phyloP scores from a whole-genome alignment of 1,139 yeast species.

The Taphrina communis region DNA sequence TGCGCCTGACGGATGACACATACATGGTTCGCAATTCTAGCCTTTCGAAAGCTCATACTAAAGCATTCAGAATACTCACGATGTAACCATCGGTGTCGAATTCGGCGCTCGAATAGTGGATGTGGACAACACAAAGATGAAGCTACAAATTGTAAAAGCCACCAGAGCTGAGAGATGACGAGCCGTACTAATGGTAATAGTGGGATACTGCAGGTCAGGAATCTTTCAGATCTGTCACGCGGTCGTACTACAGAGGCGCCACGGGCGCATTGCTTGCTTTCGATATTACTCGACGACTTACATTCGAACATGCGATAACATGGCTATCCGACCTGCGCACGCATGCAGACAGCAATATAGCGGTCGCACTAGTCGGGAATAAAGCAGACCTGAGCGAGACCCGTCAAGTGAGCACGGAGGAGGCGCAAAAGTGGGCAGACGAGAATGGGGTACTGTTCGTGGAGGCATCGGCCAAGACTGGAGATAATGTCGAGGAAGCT shows the following conservation, averaged over 20 bases:
- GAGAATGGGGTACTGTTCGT: slow-evolving; percentile 57
- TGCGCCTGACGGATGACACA: slow-evolving; percentile 55
- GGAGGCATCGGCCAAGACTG: slow-evolving; percentile 90
- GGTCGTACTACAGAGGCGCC: slow-evolving; percentile 79
- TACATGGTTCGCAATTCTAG: slow-evolving; percentile 48
- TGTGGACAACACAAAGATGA: slow-evolving; percentile 53
- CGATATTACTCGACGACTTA: slow-evolving; percentile 63
- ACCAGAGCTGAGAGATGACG: neutral
- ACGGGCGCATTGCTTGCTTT: slow-evolving; percentile 80
- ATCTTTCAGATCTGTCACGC: slow-evolving; percentile 71
- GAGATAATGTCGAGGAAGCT: slow-evolving; percentile 87
- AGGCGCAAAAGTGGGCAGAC: slow-evolving; percentile 51
- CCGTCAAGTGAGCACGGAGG: slow-evolving; percentile 59
- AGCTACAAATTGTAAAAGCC: slow-evolving; percentile 51
- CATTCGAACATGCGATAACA: slow-evolving; percentile 59
- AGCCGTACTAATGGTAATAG: slow-evolving; percentile 36
- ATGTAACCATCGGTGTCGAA: slow-evolving; percentile 59
- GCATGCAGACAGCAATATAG: slow-evolving; percentile 53
- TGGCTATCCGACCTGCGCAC: slow-evolving; percentile 60
- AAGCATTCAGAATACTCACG: slow-evolving; percentile 5
- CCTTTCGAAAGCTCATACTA: neutral
- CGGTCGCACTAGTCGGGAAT: slow-evolving; percentile 59
- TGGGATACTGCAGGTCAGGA: slow-evolving; percentile 91
- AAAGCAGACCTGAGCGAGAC: slow-evolving; percentile 60
- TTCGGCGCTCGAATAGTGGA: slow-evolving; percentile 57